Evolutionary conservation across 345 rosid genomes (phyloP).

Genomic region (Nasturtium officinale): DNA sequence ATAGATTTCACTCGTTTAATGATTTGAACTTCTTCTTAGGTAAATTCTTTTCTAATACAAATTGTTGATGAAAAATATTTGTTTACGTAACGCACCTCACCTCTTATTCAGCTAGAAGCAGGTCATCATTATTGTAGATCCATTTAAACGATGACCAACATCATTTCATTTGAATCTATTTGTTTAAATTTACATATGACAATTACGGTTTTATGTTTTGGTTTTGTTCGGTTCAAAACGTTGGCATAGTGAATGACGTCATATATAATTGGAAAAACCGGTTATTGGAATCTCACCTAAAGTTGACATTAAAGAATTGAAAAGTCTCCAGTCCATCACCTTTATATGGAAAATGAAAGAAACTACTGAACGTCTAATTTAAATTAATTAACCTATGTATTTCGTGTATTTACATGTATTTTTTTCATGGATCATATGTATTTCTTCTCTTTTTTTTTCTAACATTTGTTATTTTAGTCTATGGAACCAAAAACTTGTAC

Average conservation of each 20-base stretch:
- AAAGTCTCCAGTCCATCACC: slow-evolving; percentile 12
- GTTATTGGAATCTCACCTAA: slow-evolving; percentile 22
- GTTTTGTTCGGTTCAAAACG: neutral
- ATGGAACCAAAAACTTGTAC: neutral
- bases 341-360: slow-evolving; percentile 25
- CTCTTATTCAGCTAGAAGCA: neutral
- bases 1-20: neutral
- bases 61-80: no score
- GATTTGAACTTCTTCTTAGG: neutral
- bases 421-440: neutral
- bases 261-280: neutral
- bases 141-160: neutral
- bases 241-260: neutral
- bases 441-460: neutral
- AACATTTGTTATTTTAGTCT: neutral
- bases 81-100: neutral
- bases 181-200: neutral
- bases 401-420: neutral
- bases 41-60: no score
- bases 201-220: neutral
- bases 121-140: neutral
- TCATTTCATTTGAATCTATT: neutral
- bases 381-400: neutral
- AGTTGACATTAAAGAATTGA: slow-evolving; percentile 20
- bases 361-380: slow-evolving; percentile 20